A percentile compares a stretch with the other conserved stretches of the same genome.
phyloP scores from a whole-genome alignment of 2,329 filamentous ascomycete species.

The Eurotiales sp. region DNA sequence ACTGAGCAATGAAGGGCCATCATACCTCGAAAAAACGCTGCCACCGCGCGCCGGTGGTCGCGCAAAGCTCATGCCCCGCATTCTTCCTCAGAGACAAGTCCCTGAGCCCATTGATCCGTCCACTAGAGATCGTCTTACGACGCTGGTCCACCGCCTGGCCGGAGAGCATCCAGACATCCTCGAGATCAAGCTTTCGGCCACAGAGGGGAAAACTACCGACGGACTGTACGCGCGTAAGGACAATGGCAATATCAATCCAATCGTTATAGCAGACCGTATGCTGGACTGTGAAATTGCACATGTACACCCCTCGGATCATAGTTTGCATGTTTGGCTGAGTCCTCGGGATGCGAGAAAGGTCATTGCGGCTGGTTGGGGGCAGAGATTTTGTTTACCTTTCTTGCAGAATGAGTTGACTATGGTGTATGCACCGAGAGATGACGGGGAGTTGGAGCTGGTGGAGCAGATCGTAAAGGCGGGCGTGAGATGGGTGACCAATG shows the following conservation, averaged over 20 bases:
- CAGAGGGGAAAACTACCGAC: constrained; percentile 7
- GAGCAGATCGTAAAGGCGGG: constrained; percentile 8
- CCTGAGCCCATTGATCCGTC: constrained; percentile 7
- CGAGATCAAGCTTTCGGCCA: constrained; percentile 2
- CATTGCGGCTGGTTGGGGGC: constrained; percentile 12
- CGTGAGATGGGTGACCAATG: constrained; percentile 9
- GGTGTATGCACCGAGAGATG: constrained; percentile 13
- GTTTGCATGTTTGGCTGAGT: constrained; percentile 13
- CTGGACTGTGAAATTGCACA: constrained; percentile 9
- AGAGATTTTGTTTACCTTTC: constrained; percentile 6
- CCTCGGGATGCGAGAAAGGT: constrained; percentile 9
- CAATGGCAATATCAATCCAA: neutral
- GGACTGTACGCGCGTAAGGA: constrained; percentile 11
- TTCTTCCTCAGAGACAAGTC: constrained; percentile 11
- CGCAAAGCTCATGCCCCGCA: constrained; percentile 11
- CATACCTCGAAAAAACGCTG: neutral
- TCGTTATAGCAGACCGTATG: neutral
- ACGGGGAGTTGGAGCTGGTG: constrained; percentile 7
- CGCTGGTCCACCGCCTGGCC: constrained; percentile 1
- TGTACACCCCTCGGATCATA: constrained; percentile 4
- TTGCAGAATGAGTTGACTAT: constrained; percentile 6
- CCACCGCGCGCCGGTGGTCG: constrained; percentile 5
- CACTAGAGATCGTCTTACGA: neutral
- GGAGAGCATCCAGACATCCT: constrained; percentile 5
- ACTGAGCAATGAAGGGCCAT: constrained; percentile 6